phyloP scores from a whole-genome alignment of 176 grass and related monocot genomes.

The Zea mays region DNA sequence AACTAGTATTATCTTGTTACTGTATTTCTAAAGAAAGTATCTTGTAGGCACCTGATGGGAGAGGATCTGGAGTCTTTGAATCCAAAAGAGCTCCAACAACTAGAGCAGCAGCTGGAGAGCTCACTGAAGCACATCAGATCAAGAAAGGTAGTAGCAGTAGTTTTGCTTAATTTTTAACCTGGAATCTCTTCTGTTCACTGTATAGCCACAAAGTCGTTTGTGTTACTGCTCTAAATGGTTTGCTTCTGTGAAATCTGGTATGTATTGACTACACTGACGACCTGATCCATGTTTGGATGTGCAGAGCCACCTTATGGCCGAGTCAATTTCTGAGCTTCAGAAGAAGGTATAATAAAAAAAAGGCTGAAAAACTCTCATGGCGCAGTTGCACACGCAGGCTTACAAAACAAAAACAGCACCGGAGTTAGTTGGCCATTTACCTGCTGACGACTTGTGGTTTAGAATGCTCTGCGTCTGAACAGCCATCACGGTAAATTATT shows the following conservation, averaged over 20 bases:
- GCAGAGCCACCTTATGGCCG: slow-evolving; percentile 66
- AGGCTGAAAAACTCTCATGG: background rate
- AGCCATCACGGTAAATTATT: background rate
- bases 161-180: slow-evolving; percentile 10
- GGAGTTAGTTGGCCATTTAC: background rate
- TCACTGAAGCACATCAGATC: slow-evolving; percentile 77
- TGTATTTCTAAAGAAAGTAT: background rate
- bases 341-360: slow-evolving; percentile 67
- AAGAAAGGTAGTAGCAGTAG: slow-evolving; percentile 56
- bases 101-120: slow-evolving; percentile 78
- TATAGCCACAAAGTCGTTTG: background rate
- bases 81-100: slow-evolving; percentile 73
- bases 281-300: background rate
- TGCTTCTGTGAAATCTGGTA: background rate
- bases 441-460: background rate
- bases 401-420: background rate
- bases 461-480: background rate
- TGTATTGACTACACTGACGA: background rate
- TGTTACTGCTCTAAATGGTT: background rate
- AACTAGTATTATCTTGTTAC: background rate
- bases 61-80: slow-evolving; percentile 64
- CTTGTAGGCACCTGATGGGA: slow-evolving; percentile 75
- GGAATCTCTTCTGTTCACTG: background rate
- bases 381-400: background rate
- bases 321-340: slow-evolving; percentile 65